Base-by-base conservation (phyloP, 345 rosid species). In the Iberis pinnata region DNA sequence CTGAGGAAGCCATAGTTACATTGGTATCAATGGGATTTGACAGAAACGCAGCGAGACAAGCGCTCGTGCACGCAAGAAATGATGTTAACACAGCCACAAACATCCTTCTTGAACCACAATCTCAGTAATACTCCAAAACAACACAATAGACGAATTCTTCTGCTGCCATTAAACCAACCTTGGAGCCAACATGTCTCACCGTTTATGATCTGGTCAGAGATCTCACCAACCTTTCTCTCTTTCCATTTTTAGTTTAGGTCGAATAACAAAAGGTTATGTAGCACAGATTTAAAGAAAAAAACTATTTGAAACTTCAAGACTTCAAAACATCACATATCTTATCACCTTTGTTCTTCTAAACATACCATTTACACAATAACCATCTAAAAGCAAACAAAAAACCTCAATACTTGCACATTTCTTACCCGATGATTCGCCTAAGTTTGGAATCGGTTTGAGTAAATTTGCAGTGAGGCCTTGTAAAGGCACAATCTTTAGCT, bases 21-120 rank as follows among this genome's bases (percentile, higher is more conserved):
- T 64, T 90, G 46, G 86, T 79, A 36, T 76, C 92, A 3, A 93
- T 88, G 97, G 99, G 99, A 5, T 93, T 93, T 38, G 97, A 88
- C 60, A 69, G 82, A 71, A 78, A 75, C 67, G 78, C n/a, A 24
- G 88, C 94, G 5, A 77, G 90, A 67, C 93, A 84, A 67, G 97
- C 95, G 2, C 90, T 89, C 20, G 65, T 84, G 46, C 88, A 71
- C 1, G 85, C 87, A 1, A 69, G 95, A 63, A 86, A 89, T 39
- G 94, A 89, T 63, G 60, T 86, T 56, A 86, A 84, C 58, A 71
- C 76, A 7, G 97, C 97, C 15, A 89, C 95, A 16, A 89, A 89
- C 72, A 80, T 86, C 53, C 97, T 89, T 73, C 84, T 89, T 17
- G 95, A 89, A 83, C 81, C 88, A 8, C 89, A 83, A 50, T 61